These are phyloP conservation scores for Tuber calosporum DNA, from an alignment of 495 filamentous ascomycete species.

Conservation along the genomic window DNA sequence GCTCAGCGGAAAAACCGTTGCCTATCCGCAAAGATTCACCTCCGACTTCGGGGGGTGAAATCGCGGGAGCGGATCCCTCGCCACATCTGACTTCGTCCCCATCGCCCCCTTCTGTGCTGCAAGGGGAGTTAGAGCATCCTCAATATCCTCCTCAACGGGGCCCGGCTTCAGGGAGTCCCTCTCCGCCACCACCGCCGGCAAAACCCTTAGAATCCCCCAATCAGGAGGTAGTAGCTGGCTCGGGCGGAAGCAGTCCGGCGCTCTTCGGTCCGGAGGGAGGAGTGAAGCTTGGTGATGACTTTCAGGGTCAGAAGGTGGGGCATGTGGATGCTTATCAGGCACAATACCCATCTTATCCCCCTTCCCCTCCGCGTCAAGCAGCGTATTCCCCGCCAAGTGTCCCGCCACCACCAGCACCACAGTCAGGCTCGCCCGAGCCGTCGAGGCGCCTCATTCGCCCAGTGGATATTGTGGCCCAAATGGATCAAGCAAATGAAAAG, in stretches of 20 bases:
- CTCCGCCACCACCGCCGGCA: not conserved
- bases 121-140: not conserved
- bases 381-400: not conserved
- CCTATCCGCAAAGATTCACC: not conserved
- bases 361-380: not conserved
- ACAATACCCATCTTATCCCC: not conserved
- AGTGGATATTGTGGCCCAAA: conserved; percentile 25
- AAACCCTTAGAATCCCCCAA: not conserved
- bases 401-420: conserved; percentile 6
- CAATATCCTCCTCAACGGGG: not conserved
- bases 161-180: not conserved
- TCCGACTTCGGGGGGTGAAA: not conserved
- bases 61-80: not conserved
- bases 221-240: not conserved
- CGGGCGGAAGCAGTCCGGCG: not conserved
- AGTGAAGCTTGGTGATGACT: not conserved
- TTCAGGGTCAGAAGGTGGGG: not conserved
- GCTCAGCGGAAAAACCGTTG: not conserved
- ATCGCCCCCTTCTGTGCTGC: not conserved
- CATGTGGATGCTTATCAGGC: not conserved
- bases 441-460: conserved; percentile 18
- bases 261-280: not conserved
- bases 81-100: not conserved
- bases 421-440: conserved; percentile 11
- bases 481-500: conserved; percentile 22